phyloP scores from a whole-genome alignment of 495 filamentous ascomycete species.

The Talaromyces stipitatus region DNA sequence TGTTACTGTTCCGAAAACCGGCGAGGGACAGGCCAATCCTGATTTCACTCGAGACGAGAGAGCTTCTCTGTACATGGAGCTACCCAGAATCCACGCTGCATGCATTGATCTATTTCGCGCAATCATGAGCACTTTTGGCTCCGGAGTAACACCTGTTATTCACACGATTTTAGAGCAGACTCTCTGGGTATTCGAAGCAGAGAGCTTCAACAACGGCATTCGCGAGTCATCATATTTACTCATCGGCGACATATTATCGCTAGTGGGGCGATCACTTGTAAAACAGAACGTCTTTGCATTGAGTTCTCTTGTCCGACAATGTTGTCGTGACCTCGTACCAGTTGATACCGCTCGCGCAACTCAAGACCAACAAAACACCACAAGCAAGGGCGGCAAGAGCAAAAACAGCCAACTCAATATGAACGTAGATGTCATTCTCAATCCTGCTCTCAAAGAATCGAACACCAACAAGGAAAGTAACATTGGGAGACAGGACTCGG shows the following conservation, averaged over 20 bases:
- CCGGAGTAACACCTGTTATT: slow-evolving; percentile 43
- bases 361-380: slow-evolving; percentile 16
- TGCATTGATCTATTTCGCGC: slow-evolving; percentile 50
- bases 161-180: slow-evolving; percentile 59
- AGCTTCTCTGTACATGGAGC: slow-evolving; percentile 59
- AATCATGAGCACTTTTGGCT: slow-evolving; percentile 46
- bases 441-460: slow-evolving; percentile 23
- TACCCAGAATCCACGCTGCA: slow-evolving; percentile 67
- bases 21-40: slow-evolving; percentile 42
- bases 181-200: slow-evolving; percentile 58
- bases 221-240: slow-evolving; percentile 54
- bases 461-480: not conserved
- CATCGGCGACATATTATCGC: slow-evolving; percentile 44
- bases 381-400: slow-evolving; percentile 21
- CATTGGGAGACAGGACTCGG: not conserved
- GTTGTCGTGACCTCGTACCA: slow-evolving; percentile 58
- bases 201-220: slow-evolving; percentile 47
- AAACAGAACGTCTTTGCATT: slow-evolving; percentile 54
- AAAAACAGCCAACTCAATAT: slow-evolving; percentile 27
- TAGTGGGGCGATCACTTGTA: slow-evolving; percentile 55
- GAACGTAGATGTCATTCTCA: slow-evolving; percentile 52
- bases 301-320: slow-evolving; percentile 45
- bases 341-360: slow-evolving; percentile 17
- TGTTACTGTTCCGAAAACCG: slow-evolving; percentile 47
- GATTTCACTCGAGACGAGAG: slow-evolving; percentile 71